Evolutionary conservation across 139 green algal genomes (phyloP).

Genomic region (Mychonastes homosphaera): DNA sequence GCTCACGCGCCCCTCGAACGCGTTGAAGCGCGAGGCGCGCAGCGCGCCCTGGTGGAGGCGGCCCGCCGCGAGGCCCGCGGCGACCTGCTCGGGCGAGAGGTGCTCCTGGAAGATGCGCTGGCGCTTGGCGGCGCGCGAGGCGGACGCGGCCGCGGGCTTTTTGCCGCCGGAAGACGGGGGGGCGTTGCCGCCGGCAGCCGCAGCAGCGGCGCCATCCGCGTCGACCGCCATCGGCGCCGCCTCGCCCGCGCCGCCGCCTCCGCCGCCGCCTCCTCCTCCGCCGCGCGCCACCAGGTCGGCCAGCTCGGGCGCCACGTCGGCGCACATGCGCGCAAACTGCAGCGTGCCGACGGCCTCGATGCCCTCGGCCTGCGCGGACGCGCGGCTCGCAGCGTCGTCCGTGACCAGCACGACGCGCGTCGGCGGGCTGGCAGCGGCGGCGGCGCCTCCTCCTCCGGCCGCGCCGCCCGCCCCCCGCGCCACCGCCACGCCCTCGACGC

Average conservation of each 20-base stretch:
- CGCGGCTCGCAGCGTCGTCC: constrained; percentile 76
- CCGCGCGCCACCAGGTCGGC: constrained; percentile 45
- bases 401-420: constrained; percentile 75
- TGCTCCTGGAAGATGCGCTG: constrained; percentile 69
- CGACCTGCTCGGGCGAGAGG: constrained; percentile 46
- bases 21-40: constrained; percentile 68
- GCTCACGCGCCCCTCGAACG: constrained; percentile 65
- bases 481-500: constrained; percentile 17
- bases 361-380: constrained; percentile 47
- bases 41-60: constrained; percentile 67
- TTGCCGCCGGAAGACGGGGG: neutral
- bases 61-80: constrained; percentile 65
- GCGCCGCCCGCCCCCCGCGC: neutral
- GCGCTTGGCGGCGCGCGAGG: constrained; percentile 36
- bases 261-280: neutral
- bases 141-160: neutral
- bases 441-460: neutral
- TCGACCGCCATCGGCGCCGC: neutral
- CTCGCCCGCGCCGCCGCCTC: neutral
- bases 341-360: constrained; percentile 43
- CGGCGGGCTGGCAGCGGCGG: too few species aligned
- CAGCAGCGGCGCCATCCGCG: neutral
- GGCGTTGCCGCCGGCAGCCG: neutral
- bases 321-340: constrained; percentile 29
- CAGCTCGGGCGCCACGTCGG: constrained; percentile 44